These are phyloP conservation scores for Candida peoriensis DNA, from an alignment of 805 yeast species.

Conservation along the genomic window DNA sequence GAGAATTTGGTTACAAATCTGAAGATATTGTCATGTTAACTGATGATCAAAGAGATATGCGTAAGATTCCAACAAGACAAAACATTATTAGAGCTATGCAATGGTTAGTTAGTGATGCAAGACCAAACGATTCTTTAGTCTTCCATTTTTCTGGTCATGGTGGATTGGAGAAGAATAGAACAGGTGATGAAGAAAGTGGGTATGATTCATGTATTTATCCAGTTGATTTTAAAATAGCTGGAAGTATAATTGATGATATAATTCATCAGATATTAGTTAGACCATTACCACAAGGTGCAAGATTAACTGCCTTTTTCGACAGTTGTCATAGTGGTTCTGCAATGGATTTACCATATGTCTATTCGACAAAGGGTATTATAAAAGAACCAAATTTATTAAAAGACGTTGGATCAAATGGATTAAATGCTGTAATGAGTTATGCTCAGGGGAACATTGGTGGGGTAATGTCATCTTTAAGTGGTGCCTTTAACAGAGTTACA, in stretches of 20 bases:
- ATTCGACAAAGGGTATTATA: slow-evolving; percentile 67
- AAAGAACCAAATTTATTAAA: slow-evolving; percentile 67
- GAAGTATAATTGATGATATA: slow-evolving; percentile 61
- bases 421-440: slow-evolving; percentile 49
- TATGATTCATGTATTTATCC: slow-evolving; percentile 61
- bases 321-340: slow-evolving; percentile 76
- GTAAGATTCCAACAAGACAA: slow-evolving; percentile 49
- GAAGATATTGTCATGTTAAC: slow-evolving; percentile 43
- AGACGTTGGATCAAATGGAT: slow-evolving; percentile 59
- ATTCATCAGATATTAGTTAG: slow-evolving; percentile 59
- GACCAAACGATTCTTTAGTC: slow-evolving; percentile 61
- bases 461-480: slow-evolving; percentile 21
- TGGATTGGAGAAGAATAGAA: slow-evolving; percentile 53
- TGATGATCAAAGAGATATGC: slow-evolving; percentile 37
- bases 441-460: slow-evolving; percentile 44
- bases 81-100: slow-evolving; percentile 67
- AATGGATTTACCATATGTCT: slow-evolving; percentile 62
- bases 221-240: slow-evolving; percentile 54
- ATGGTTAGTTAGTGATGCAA: slow-evolving; percentile 66
- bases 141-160: slow-evolving; percentile 79
- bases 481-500: slow-evolving; percentile 19
- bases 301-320: slow-evolving; percentile 67
- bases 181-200: slow-evolving; percentile 63
- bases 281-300: slow-evolving; percentile 58
- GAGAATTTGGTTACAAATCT: slow-evolving; percentile 18